phyloP scores from a whole-genome alignment of 495 filamentous ascomycete genomes.

The Copromyces sp. region DNA sequence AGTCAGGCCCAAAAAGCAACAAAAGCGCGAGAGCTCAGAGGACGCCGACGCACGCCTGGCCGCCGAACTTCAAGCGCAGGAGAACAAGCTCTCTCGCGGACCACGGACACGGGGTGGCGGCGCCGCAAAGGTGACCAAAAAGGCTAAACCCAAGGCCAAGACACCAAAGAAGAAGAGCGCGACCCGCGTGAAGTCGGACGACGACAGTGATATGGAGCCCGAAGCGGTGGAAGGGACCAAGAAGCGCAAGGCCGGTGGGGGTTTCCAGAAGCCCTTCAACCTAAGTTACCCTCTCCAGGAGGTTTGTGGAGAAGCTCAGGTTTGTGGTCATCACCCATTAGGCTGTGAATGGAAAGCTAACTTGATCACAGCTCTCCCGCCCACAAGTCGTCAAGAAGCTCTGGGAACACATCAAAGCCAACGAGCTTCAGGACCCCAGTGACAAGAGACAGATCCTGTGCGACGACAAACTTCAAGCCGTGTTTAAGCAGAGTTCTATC shows the following conservation, averaged over 20 bases:
- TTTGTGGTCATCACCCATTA: conserved; percentile 21
- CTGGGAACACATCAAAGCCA: conserved; percentile 84
- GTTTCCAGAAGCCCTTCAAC: conserved; percentile 43
- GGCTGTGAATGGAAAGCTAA: conserved; percentile 4
- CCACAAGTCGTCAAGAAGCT: conserved; percentile 92
- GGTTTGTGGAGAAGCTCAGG: conserved; percentile 50
- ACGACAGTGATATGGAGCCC: conserved; percentile 66
- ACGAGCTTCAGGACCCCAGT: conserved; percentile 77
- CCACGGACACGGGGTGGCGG: conserved; percentile 62
- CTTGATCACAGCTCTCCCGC: conserved; percentile 57
- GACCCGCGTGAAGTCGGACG: conserved; percentile 63
- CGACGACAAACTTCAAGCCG: conserved; percentile 77
- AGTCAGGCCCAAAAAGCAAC: conserved; percentile 42
- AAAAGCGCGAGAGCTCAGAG: conserved; percentile 45
- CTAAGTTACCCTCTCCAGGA: conserved; percentile 38
- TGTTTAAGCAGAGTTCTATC: conserved; percentile 83
- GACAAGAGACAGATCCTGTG: conserved; percentile 89
- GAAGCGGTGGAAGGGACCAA: conserved; percentile 42
- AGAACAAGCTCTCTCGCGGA: conserved; percentile 56
- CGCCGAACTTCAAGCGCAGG: conserved; percentile 81
- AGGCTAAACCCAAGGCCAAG: conserved; percentile 26
- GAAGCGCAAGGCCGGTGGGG: conserved; percentile 42
- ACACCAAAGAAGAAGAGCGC: conserved; percentile 66
- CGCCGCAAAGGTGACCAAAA: conserved; percentile 33
- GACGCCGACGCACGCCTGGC: conserved; percentile 82